These are phyloP conservation scores for Litchi chinensis DNA, from an alignment of 345 rosid species.

Conservation along the genomic window DNA sequence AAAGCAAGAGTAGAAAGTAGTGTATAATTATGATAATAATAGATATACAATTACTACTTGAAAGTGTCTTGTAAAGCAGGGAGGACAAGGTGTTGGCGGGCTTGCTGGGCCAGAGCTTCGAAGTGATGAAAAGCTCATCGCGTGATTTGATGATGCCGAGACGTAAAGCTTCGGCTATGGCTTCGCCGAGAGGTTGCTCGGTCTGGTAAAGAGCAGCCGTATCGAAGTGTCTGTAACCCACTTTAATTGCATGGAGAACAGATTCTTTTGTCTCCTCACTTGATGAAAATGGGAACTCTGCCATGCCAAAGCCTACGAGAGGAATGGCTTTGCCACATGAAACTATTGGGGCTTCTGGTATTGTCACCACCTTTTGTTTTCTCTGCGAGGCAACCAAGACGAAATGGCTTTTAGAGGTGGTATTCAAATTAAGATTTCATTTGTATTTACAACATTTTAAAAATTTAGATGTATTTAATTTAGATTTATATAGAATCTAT, in stretches of 20 bases:
- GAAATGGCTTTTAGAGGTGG: no score
- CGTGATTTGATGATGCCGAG: conserved; percentile 8
- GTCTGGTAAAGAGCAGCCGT: conserved; percentile 20
- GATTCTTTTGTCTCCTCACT: conserved; percentile 24
- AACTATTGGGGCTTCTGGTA: conserved; percentile 19
- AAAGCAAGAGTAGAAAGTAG: no score
- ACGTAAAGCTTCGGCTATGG: conserved; percentile 17
- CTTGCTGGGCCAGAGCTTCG: conserved; percentile 11
- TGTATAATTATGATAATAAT: neutral
- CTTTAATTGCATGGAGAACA: conserved; percentile 28
- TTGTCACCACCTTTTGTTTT: neutral
- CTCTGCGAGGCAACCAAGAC: no score
- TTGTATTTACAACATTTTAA: no score
- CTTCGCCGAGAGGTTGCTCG: conserved; percentile 39
- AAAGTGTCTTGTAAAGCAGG: neutral
- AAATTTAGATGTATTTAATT: no score
- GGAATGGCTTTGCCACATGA: conserved; percentile 24
- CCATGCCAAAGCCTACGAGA: conserved; percentile 26
- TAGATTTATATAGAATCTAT: no score
- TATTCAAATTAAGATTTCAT: no score
- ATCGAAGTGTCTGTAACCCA: conserved; percentile 17
- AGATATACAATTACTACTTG: neutral
- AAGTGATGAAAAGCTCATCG: conserved; percentile 7
- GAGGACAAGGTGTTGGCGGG: conserved; percentile 3
- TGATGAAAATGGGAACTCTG: conserved; percentile 18